Evolutionary conservation across 371 early-diverging fungal species (phyloP).

Genomic region (Rhizopus microsporus): DNA sequence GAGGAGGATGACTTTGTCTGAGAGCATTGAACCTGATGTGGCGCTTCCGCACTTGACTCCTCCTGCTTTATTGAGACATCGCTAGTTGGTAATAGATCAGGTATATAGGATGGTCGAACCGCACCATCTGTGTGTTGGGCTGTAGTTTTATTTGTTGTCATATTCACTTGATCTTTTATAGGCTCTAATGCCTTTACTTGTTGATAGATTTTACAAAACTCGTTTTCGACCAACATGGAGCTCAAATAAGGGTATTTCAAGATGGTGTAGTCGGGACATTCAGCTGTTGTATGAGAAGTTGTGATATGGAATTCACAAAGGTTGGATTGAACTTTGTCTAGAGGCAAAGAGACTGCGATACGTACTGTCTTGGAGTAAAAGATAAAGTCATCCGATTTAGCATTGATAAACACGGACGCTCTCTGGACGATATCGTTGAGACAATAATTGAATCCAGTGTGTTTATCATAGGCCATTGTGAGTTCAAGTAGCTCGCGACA

Average conservation of each 20-base stretch:
- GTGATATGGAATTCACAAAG: conserved; percentile 17
- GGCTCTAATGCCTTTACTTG: neutral
- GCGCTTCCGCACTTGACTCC: no score
- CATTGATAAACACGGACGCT: conserved; percentile 6
- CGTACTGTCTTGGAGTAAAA: conserved; percentile 18
- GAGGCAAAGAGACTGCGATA: conserved; percentile 2
- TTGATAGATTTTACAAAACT: neutral
- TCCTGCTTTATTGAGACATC: neutral
- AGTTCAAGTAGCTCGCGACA: neutral
- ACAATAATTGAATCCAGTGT: conserved; percentile 6
- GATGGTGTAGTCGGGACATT: conserved; percentile 12
- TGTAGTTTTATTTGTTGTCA: neutral
- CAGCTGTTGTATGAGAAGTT: conserved; percentile 10
- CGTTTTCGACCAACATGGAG: neutral
- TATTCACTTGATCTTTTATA: neutral
- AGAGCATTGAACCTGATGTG: no score
- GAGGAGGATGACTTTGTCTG: no score
- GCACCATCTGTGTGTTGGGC: no score
- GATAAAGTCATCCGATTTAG: conserved; percentile 9
- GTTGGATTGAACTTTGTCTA: conserved; percentile 8
- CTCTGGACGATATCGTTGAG: conserved; percentile 17
- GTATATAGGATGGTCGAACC: neutral
- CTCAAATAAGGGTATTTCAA: conserved; percentile 15
- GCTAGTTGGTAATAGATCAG: neutral
- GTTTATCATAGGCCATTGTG: conserved; percentile 13